These are phyloP conservation scores for Tulasnella sp. DNA, from an alignment of 768 basidiomycete species.

Conservation along the genomic window DNA sequence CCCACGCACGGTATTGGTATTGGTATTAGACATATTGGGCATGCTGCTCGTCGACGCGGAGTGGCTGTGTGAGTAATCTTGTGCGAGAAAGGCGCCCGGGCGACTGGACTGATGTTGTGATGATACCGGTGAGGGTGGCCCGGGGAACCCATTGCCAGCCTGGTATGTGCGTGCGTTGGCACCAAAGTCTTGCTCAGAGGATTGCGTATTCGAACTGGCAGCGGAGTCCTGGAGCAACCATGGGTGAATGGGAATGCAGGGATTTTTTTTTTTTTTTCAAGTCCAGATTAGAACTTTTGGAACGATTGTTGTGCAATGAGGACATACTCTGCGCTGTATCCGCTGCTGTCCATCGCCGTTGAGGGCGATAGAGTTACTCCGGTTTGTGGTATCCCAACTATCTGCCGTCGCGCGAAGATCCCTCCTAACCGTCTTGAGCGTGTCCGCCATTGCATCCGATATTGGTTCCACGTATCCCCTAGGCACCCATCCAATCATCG, in stretches of 20 bases:
- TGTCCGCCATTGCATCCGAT: slow-evolving; percentile 7
- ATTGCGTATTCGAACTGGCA: neutral
- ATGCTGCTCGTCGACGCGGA: no score
- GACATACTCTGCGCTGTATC: neutral
- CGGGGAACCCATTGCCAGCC: no score
- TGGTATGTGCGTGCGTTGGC: neutral
- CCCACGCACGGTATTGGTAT: no score
- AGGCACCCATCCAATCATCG: slow-evolving; percentile 9
- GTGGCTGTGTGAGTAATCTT: neutral
- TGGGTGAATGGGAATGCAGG: neutral
- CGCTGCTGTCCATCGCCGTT: neutral
- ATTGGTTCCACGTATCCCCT: slow-evolving; percentile 10
- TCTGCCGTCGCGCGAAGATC: neutral
- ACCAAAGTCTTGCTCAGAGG: neutral
- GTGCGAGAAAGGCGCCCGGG: no score
- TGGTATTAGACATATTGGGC: no score
- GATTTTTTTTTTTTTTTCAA: no score
- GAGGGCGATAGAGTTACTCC: neutral
- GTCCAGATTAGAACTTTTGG: no score
- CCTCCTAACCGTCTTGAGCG: neutral
- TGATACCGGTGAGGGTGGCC: no score
- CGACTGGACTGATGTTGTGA: no score
- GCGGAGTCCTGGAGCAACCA: neutral
- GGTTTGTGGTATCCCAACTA: slow-evolving; percentile 2
- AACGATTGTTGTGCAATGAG: no score